Evolutionary conservation across 495 filamentous ascomycete genomes (phyloP).

Genomic region (Lasiosphaeria miniovina): DNA sequence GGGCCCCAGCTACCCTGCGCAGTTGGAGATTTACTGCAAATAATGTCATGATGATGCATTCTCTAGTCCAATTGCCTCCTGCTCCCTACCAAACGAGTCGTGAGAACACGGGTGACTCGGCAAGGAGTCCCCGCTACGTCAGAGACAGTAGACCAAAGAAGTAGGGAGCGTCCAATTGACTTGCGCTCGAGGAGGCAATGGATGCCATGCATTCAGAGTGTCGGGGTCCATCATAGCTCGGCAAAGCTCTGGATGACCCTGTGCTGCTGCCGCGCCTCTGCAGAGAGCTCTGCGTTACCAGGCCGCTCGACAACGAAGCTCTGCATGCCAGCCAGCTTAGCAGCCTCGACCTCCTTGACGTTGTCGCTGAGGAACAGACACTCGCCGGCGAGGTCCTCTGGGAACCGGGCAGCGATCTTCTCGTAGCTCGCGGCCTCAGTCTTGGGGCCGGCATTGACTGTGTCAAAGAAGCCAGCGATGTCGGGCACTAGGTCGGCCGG

Average conservation of each 20-base stretch:
- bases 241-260: slow-evolving; percentile 47
- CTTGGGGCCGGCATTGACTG: slow-evolving; percentile 70
- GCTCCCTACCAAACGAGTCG: no score
- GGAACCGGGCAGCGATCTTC: slow-evolving; percentile 48
- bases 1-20: no score
- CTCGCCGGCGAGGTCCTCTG: slow-evolving; percentile 36
- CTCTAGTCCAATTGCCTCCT: no score
- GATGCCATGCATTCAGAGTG: no score
- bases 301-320: slow-evolving; percentile 58
- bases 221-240: slow-evolving; percentile 24
- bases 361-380: slow-evolving; percentile 73
- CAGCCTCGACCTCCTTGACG: slow-evolving; percentile 64
- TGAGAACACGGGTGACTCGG: no score
- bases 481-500: slow-evolving; percentile 54
- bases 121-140: no score
- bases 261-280: slow-evolving; percentile 42
- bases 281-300: slow-evolving; percentile 56
- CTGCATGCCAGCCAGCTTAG: slow-evolving; percentile 60
- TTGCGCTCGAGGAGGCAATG: neutral
- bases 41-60: no score
- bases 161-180: no score
- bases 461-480: slow-evolving; percentile 65
- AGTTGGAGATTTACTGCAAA: no score
- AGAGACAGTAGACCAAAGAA: no score
- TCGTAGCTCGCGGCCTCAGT: slow-evolving; percentile 57